These are phyloP conservation scores for Candida incommunis DNA, from an alignment of 805 yeast genomes.

Conservation along the genomic window DNA sequence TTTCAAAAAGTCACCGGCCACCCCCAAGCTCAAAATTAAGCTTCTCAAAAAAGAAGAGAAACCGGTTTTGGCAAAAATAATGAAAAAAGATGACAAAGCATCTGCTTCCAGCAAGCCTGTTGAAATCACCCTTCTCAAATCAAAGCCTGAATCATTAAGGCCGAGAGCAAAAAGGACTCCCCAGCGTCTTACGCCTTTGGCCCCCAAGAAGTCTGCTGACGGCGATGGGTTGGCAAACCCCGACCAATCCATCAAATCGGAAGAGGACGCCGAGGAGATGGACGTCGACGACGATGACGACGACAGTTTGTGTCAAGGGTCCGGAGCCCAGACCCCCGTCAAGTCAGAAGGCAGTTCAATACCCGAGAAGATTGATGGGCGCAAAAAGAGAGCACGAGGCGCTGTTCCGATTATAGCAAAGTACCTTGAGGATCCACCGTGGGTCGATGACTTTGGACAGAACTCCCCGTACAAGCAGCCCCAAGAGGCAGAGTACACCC, in stretches of 20 bases:
- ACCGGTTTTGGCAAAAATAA: too few species aligned
- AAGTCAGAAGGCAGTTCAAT: neutral
- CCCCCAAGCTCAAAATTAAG: neutral
- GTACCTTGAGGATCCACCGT: constrained; percentile 16
- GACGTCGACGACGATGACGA: neutral
- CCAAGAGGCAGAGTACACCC: constrained; percentile 7
- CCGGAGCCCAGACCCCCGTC: neutral
- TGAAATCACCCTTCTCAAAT: too few species aligned
- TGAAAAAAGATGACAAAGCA: too few species aligned
- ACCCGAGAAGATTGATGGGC: neutral
- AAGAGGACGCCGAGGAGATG: neutral
- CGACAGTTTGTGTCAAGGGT: neutral
- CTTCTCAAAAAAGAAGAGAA: neutral
- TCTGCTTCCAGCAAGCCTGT: too few species aligned
- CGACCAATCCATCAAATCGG: too few species aligned
- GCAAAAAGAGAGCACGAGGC: neutral
- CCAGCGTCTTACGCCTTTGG: too few species aligned
- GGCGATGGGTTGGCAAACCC: too few species aligned
- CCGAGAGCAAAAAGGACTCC: too few species aligned
- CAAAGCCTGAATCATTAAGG: too few species aligned
- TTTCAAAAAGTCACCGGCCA: neutral
- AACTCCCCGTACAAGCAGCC: constrained; percentile 15
- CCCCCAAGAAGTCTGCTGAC: too few species aligned
- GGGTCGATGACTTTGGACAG: constrained; percentile 8
- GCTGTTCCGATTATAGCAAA: neutral